Base-by-base conservation (phyloP, 2,329 filamentous ascomycete genomes). In the Sporothrix dimorphospora region DNA sequence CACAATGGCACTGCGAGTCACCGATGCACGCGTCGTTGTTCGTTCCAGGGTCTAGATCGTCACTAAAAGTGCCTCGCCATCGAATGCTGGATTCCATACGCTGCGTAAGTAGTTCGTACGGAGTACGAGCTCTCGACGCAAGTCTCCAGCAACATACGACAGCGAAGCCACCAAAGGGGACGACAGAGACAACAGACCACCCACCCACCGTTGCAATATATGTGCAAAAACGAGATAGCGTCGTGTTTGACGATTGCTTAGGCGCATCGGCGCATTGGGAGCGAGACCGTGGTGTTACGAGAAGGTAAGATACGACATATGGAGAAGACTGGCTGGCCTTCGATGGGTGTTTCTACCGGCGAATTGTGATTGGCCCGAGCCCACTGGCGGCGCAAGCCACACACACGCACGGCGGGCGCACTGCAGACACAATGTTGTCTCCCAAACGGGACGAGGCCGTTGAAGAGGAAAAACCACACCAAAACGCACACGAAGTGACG, bases 221-320 rank as follows among this genome's bases (percentile, higher is more conserved):
- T 53, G 47, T 68, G 19, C 45, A 68, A 53, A 68, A 51, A 19
- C 21, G 61, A 19, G 61, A 47, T 66, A 66, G 61, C 40, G 61
- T 47, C 21, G 61, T 47, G 61, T 66, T 47, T 66, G 40, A 47
- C n/a, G 38, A 47, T 45, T 65, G 61, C 40, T 27, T 66, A 47
- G 61, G 61, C n/a, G 38, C 57, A 63, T 63, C 57, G 57, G 61
- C 42, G 61, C 24, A 16, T 47, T 19, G 40, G 40, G 61, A 12
- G n/a, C 61, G 24, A 47, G 42, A 21, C 21, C 16, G 30, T 34
- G 6, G 30, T 34, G 30, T 34, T 34, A 34, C 30, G 30, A 34
- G n/a, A n/a, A n/a, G 30, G 30, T 34, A 34, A n/a, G n/a, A n/a
- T n/a, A n/a, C n/a, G n/a, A n/a, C n/a, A n/a, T n/a, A n/a, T n/a